These are phyloP conservation scores for Sarcocystis neurona DNA, from an alignment of 169 alveolate species.

Conservation along the genomic window DNA sequence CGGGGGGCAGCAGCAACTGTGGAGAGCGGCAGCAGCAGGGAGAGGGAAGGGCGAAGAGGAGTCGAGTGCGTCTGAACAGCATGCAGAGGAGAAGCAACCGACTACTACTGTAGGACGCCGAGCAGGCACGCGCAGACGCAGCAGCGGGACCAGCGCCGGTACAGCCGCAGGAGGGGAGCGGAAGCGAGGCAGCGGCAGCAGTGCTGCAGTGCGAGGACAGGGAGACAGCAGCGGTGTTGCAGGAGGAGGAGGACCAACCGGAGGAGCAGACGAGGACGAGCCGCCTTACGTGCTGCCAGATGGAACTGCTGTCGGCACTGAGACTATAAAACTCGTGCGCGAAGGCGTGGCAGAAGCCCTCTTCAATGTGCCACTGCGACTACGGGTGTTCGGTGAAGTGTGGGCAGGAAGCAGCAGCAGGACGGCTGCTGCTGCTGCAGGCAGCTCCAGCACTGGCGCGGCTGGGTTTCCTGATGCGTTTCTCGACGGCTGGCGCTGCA, in stretches of 20 bases:
- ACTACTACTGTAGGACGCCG: no score
- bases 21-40: no score
- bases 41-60: no score
- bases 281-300: conserved; percentile 33
- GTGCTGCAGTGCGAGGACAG: background rate
- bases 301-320: conserved; percentile 14
- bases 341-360: conserved; percentile 1
- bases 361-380: conserved; percentile 14
- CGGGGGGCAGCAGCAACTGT: no score
- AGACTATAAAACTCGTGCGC: background rate
- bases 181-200: background rate
- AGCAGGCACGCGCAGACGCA: no score
- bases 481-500: no score
- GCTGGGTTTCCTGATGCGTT: no score
- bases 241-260: conserved; percentile 7
- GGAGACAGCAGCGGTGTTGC: background rate
- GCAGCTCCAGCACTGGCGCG: background rate
- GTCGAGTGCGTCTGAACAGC: no score
- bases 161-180: background rate
- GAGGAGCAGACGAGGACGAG: background rate
- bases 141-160: conserved; percentile 29
- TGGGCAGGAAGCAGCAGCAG: no score
- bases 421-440: background rate
- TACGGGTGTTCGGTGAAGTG: background rate
- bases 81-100: no score